Base-by-base conservation (phyloP, 495 filamentous ascomycete genomes). In the Trichoderma asperelloides region DNA sequence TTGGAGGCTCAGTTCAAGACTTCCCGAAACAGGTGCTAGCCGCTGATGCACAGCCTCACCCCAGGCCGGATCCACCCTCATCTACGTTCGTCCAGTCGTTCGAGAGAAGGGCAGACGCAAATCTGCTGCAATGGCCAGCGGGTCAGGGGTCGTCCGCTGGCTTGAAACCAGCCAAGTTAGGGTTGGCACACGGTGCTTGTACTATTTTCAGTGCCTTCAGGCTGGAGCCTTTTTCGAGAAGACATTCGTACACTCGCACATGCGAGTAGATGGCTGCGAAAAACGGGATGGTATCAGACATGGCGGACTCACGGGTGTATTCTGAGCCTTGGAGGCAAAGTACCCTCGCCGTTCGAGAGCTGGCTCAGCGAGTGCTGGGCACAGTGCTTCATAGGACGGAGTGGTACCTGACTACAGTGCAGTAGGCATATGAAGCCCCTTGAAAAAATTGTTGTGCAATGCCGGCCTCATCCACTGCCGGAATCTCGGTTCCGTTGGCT, bases 21-120 rank as follows among this genome's bases (percentile, higher is more conserved):
- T 30, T 60, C 25, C 55, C 55, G 25, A 60, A 60, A 60, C 55
- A 30, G 55, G n/a, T 21, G 28, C 55, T 60, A 60, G 55, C 23
- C 55, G 55, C 55, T 60, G 55, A 60, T 60, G 55, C 55, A 60
- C 55, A 60, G 55, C 55, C 55, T 60, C 55, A 28, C 25, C 55
- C 55, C 16, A 2, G 55, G 25, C 55, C 28, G 55, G 30, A 60
- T 60, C 55, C 55, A 60, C 55, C 47, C 16, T 55, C 49, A 55
- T 30, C 2, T 30, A 30, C 28, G 23, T 30, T 21, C 23, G 23
- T 60, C 55, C 55, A 60, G 55, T 60, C 23, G 55, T 60, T 60
- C 30, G 55, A 60, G 51, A 60, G 55, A 30, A 13, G 16, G 25
- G 27, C 25, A 25, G 25, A 60, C 55, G 49, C 49, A 11, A 55